These are phyloP conservation scores for Lachnum nothofagi DNA, from an alignment of 2,329 filamentous ascomycete species.

Conservation along the genomic window DNA sequence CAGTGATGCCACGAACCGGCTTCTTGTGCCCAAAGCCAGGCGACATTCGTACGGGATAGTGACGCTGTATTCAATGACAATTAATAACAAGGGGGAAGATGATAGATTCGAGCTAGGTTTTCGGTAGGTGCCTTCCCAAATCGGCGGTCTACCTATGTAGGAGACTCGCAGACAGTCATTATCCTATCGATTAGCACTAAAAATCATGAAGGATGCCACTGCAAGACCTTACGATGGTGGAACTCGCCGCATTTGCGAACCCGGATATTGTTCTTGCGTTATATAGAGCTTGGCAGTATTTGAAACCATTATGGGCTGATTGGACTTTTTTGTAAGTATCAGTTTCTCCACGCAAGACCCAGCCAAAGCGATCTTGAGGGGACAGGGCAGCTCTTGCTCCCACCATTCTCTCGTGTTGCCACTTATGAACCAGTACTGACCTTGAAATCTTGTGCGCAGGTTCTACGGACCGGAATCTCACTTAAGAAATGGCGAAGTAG, in stretches of 20 bases:
- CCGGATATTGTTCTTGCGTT: constrained; percentile 60
- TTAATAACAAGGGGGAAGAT: constrained; percentile 56
- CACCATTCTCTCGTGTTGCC: no score
- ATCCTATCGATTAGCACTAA: no score
- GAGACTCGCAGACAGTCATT: no score
- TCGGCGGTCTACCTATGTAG: not conserved
- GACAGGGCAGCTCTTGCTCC: no score
- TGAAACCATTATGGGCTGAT: constrained; percentile 62
- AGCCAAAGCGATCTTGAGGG: no score
- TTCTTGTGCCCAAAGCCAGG: constrained; percentile 40
- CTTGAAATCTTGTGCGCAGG: no score
- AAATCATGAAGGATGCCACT: constrained; percentile 43
- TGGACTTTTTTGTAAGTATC: constrained; percentile 58
- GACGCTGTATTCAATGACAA: constrained; percentile 45
- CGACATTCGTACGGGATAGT: constrained; percentile 56
- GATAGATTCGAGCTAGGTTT: constrained; percentile 65
- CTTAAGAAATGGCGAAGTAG: constrained; percentile 41
- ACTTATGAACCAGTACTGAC: no score
- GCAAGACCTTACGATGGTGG: constrained; percentile 49
- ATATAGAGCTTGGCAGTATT: constrained; percentile 54
- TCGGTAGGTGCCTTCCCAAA: constrained; percentile 6
- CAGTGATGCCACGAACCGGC: constrained; percentile 42
- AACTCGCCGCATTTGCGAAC: constrained; percentile 59
- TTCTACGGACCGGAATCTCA: constrained; percentile 55
- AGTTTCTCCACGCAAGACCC: no score